These are phyloP conservation scores for Monosporozyma unispora DNA, from an alignment of 805 yeast genomes.

Conservation along the genomic window DNA sequence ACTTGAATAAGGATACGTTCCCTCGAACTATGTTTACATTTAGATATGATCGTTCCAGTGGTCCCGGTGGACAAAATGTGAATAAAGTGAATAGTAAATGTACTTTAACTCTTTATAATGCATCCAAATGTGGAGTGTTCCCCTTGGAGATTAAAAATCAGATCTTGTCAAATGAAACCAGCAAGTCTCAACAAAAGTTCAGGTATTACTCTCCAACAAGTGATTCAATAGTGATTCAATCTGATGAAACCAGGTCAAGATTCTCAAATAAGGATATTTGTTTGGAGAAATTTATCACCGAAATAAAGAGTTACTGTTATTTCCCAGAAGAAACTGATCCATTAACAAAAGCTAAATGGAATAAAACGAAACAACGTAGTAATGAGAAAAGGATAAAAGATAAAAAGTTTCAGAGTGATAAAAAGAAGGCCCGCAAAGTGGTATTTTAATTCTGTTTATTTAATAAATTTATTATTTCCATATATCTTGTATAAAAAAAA, in stretches of 20 bases:
- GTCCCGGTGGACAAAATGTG: constrained; percentile 86
- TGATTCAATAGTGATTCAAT: constrained; percentile 50
- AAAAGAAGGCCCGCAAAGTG: constrained; percentile 30
- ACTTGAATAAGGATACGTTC: constrained; percentile 34
- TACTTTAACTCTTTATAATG: constrained; percentile 41
- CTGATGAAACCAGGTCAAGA: constrained; percentile 52
- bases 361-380: constrained; percentile 25
- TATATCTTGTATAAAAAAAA: not conserved
- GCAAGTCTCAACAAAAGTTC: constrained; percentile 22
- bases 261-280: constrained; percentile 51
- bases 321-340: constrained; percentile 42
- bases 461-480: not conserved
- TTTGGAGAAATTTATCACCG: constrained; percentile 46
- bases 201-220: constrained; percentile 45
- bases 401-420: constrained; percentile 33
- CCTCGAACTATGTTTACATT: constrained; percentile 14
- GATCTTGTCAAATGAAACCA: constrained; percentile 13
- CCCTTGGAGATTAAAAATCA: constrained; percentile 44
- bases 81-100: constrained; percentile 60
- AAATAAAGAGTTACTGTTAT: constrained; percentile 39
- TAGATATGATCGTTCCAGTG: constrained; percentile 47
- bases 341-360: constrained; percentile 46
- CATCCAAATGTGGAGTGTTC: constrained; percentile 49
- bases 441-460: not conserved
- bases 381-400: constrained; percentile 30